phyloP scores from a whole-genome alignment of 345 rosid genomes.

The Moricandia arvensis region DNA sequence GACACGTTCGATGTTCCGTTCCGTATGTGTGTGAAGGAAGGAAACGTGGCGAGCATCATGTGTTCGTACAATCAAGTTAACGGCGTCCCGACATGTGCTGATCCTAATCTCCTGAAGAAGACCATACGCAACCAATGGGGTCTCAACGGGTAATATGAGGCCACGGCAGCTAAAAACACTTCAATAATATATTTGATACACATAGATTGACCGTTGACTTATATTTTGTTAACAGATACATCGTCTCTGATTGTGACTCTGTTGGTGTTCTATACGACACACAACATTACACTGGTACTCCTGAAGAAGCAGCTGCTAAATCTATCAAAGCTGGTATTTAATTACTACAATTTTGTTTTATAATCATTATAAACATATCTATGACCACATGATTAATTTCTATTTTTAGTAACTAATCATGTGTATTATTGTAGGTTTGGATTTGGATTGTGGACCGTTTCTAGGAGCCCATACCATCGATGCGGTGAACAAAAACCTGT shows the following conservation, averaged over 20 bases:
- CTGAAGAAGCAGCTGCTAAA: conserved; percentile 87
- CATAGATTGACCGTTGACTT: not conserved
- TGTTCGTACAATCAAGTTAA: conserved; percentile 92
- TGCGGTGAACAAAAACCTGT: conserved; percentile 48
- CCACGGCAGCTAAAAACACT: not conserved
- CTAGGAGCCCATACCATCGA: conserved; percentile 46
- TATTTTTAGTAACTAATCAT: not conserved
- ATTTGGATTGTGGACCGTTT: conserved; percentile 85
- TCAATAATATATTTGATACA: not conserved
- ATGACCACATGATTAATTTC: no score
- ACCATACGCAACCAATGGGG: conserved; percentile 68
- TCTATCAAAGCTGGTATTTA: conserved; percentile 75
- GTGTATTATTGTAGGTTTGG: conserved; percentile 61
- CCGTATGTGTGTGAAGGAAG: conserved; percentile 76
- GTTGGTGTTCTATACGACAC: conserved; percentile 65
- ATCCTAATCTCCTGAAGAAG: conserved; percentile 59
- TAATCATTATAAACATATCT: not conserved
- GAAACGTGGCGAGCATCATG: conserved; percentile 82
- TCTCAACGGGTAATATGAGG: conserved; percentile 63
- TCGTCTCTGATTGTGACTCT: conserved; percentile 89
- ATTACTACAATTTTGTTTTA: not conserved
- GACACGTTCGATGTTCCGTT: conserved; percentile 83
- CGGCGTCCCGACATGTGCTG: conserved; percentile 82
- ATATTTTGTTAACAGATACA: conserved; percentile 49
- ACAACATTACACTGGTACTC: conserved; percentile 67